Conservation (phyloP, 192 early-diverging fungal species). For the Coemansia sp. region DNA sequence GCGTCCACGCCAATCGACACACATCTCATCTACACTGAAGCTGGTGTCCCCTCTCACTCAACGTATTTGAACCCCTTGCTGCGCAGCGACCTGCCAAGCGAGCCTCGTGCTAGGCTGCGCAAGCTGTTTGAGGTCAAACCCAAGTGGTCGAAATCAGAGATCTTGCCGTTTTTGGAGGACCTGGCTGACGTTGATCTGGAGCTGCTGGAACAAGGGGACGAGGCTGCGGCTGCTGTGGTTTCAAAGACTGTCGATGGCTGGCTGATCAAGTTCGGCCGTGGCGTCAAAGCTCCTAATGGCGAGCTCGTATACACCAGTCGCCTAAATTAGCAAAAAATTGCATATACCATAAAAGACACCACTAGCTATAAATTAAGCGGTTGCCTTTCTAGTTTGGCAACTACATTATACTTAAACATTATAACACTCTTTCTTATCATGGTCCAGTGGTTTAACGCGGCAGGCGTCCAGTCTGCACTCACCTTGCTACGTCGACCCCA, state of each 20-base stretch:
- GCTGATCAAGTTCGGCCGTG: slow-evolving; percentile 48
- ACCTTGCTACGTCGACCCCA: slow-evolving; percentile 63
- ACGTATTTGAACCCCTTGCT: slow-evolving; percentile 37
- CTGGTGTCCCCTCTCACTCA: slow-evolving; percentile 13
- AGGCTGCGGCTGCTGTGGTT: slow-evolving; percentile 7
- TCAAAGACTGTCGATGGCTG: slow-evolving; percentile 42
- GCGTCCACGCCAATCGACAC: slow-evolving; percentile 27
- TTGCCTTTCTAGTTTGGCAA: not conserved
- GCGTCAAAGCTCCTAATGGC: slow-evolving; percentile 29
- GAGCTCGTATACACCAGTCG: slow-evolving; percentile 43
- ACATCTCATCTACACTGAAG: slow-evolving; percentile 21
- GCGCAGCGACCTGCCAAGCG: slow-evolving; percentile 27
- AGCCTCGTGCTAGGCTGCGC: slow-evolving; percentile 33
- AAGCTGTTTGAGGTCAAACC: slow-evolving; percentile 43
- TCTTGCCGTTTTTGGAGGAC: slow-evolving; percentile 51
- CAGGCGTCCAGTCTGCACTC: slow-evolving; percentile 62
- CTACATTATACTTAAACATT: not conserved
- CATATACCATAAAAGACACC: slow-evolving; percentile 13
- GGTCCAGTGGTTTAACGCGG: slow-evolving; percentile 81
- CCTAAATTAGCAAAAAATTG: slow-evolving; percentile 20
- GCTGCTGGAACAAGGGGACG: slow-evolving; percentile 21
- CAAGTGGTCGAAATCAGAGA: slow-evolving; percentile 34
- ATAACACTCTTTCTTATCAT: slow-evolving; percentile 33
- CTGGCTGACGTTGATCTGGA: slow-evolving; percentile 40
- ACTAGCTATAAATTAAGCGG: not conserved